Percentiles rank a stretch among this genome's conserved stretches.
Evolutionary conservation across 169 alveolate species (phyloP).

Genomic region (Besnoitia besnoiti): DNA sequence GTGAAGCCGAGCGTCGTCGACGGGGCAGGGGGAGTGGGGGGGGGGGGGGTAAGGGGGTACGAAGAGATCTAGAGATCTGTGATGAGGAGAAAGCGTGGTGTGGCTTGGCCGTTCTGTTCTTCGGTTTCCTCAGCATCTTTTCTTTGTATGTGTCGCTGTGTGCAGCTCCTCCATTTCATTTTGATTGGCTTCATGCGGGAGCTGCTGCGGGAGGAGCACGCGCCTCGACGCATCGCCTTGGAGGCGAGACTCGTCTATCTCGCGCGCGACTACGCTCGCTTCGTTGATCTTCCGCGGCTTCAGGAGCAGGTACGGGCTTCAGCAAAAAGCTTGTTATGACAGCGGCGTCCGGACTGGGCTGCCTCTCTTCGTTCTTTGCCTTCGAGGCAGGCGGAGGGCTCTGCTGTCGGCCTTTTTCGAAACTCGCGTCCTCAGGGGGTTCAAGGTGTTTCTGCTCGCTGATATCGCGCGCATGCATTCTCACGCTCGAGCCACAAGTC

Average conservation of each 20-base stretch:
- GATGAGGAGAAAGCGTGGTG: background rate
- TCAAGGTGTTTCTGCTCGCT: no score
- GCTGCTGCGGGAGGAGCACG: background rate
- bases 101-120: background rate
- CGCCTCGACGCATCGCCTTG: background rate
- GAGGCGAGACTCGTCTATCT: constrained; percentile 8
- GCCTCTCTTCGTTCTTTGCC: no score
- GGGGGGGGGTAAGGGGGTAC: background rate
- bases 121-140: background rate
- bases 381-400: no score
- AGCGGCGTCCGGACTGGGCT: no score
- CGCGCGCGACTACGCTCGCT: constrained; percentile 16
- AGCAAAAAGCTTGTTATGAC: background rate
- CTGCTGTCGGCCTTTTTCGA: no score
- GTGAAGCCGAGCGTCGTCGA: background rate
- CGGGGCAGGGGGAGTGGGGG: no score
- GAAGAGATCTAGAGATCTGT: background rate
- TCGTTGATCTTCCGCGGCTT: background rate
- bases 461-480: no score
- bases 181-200: constrained; percentile 6
- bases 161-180: constrained; percentile 37
- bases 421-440: no score
- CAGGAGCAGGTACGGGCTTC: background rate
- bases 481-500: no score
- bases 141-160: background rate